Evolutionary conservation across 148 eudicot species (phyloP).

Genomic region (Rhododendron ovatum): DNA sequence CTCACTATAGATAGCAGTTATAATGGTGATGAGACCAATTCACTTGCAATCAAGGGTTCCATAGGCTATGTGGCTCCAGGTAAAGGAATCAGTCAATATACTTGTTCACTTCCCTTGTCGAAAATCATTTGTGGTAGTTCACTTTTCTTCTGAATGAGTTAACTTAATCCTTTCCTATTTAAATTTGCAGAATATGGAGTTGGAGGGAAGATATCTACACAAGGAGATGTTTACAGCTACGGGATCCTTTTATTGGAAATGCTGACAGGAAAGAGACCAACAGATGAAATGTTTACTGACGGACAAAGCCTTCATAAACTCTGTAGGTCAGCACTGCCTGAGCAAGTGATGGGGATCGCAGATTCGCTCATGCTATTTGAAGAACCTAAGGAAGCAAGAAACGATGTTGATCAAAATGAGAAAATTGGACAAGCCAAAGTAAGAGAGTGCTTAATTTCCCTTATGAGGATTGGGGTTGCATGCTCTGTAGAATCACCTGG

Average conservation of each 20-base stretch:
- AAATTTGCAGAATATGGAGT: neutral
- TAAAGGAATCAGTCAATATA: neutral
- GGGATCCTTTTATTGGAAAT: slow-evolving; percentile 25
- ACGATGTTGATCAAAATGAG: neutral
- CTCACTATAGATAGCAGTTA: neutral
- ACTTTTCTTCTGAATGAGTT: neutral
- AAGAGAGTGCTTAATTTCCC: neutral
- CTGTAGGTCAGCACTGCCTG: slow-evolving; percentile 4
- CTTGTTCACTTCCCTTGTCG: neutral
- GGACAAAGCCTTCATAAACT: slow-evolving; percentile 17
- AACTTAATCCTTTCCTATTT: neutral
- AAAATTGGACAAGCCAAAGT: neutral
- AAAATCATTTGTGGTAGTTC: neutral
- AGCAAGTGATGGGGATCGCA: neutral
- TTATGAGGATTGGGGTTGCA: slow-evolving; percentile 5
- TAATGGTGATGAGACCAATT: neutral
- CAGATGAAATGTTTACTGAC: slow-evolving; percentile 24
- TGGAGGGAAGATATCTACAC: neutral
- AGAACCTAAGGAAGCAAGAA: neutral
- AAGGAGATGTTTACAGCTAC: neutral
- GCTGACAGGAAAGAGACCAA: slow-evolving; percentile 24
- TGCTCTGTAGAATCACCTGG: slow-evolving; percentile 1
- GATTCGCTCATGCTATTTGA: neutral
- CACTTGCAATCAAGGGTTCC: slow-evolving; percentile 9
- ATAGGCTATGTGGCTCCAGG: slow-evolving; percentile 1